Conservation (phyloP, 2,329 filamentous ascomycete species). For the Raffaelea albimanens region DNA sequence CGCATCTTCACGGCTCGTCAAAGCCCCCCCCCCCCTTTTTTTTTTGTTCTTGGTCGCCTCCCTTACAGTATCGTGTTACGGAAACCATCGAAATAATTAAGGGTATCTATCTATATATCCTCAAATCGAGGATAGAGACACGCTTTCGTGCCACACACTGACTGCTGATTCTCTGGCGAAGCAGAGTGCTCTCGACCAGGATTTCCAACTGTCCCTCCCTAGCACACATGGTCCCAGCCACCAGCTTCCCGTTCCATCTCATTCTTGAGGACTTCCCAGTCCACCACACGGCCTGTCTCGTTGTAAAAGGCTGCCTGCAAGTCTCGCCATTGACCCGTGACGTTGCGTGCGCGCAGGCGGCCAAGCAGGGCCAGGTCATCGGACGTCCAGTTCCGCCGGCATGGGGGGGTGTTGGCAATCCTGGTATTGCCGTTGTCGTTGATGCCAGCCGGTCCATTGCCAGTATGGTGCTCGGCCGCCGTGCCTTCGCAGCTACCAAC, state of each 20-base stretch:
- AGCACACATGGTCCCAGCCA: background rate
- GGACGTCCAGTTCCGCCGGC: background rate
- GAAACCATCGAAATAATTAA: too few species aligned
- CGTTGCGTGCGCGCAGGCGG: slow-evolving; percentile 18
- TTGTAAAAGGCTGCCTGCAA: slow-evolving; percentile 35
- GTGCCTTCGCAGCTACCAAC: too few species aligned
- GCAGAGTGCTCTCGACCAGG: too few species aligned
- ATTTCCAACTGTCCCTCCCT: background rate
- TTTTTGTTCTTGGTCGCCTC: background rate
- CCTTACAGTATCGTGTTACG: too few species aligned
- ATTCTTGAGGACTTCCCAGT: slow-evolving; percentile 25
- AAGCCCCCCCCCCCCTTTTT: too few species aligned
- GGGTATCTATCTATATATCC: too few species aligned
- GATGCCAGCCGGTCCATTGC: background rate
- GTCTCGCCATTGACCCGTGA: slow-evolving; percentile 25
- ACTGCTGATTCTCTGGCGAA: too few species aligned
- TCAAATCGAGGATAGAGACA: too few species aligned
- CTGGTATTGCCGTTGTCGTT: background rate
- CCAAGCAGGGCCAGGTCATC: slow-evolving; percentile 25
- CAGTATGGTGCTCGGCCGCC: background rate
- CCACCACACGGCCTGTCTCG: slow-evolving; percentile 30
- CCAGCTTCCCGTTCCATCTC: slow-evolving; percentile 18
- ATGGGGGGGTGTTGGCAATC: background rate
- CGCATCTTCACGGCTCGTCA: too few species aligned
- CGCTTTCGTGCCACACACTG: too few species aligned